A percentile compares a stretch with the other conserved stretches of the same genome.
phyloP scores from a whole-genome alignment of 2,329 filamentous ascomycete genomes.

The Ophiostoma perfectum region DNA sequence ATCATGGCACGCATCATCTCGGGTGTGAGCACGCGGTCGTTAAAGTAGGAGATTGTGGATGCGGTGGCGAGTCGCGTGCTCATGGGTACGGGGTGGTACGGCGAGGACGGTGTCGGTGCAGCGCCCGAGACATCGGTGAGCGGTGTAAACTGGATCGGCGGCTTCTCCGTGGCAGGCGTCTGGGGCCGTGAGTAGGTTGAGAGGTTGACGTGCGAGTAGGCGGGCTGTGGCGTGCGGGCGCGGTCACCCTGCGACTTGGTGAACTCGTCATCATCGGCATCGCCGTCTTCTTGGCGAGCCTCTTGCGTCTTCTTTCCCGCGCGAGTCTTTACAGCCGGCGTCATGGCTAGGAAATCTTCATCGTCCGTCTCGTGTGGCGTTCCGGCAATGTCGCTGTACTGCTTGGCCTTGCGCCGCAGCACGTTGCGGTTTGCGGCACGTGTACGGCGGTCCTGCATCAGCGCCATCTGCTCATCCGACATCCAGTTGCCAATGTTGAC shows the following conservation, averaged over 20 bases:
- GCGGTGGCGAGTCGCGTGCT: conserved; percentile 87
- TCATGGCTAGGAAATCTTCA: conserved; percentile 48
- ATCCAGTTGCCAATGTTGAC: conserved; percentile 99
- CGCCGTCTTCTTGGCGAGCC: conserved; percentile 1
- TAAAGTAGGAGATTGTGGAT: conserved; percentile 97
- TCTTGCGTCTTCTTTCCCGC: background rate
- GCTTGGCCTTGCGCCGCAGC: conserved; percentile 76
- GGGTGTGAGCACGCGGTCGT: conserved; percentile 86
- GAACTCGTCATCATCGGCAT: conserved; percentile 14
- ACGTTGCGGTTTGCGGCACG: conserved; percentile 74
- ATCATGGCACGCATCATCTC: conserved; percentile 99
- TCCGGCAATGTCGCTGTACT: conserved; percentile 77
- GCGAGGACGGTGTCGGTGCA: conserved; percentile 35
- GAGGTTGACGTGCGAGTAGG: conserved; percentile 25
- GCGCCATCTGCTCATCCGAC: conserved; percentile 93
- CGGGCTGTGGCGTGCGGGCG: conserved; percentile 22
- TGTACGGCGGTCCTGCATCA: conserved; percentile 78
- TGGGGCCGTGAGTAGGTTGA: conserved; percentile 18
- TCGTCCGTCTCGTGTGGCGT: conserved; percentile 79
- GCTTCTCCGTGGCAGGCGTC: conserved; percentile 1
- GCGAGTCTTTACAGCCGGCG: background rate
- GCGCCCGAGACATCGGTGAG: background rate
- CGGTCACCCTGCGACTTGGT: background rate
- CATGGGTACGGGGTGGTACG: conserved; percentile 53
- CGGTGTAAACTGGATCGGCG: background rate